Evolutionary conservation across 371 early-diverging fungal genomes (phyloP), one percentile per base, ranked within the genome.

Genomic region (Mortierella polycephala): DNA sequence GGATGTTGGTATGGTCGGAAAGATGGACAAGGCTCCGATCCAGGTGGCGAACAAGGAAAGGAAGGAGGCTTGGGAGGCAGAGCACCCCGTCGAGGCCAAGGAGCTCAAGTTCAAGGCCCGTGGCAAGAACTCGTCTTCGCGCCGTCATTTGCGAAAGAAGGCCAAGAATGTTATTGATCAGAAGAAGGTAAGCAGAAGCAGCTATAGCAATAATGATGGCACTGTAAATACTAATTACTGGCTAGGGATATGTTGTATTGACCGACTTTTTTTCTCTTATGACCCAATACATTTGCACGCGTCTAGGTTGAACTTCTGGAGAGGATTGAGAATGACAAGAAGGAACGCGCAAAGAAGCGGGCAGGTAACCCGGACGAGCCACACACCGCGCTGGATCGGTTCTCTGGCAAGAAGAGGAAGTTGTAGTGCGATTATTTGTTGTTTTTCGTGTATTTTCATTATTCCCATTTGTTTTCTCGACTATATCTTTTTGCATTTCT

Each of bases 141-240:
- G 91, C 74, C 86, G 94, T 62, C 91, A 88, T 66, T 71, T 91
- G 62, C 85, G 96, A 47, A 91, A 91, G 85, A 90, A 91, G 81
- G 90, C 92, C 79, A 83, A 87, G 67, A 95, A 95, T 69, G 86
- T 96, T 49, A 83, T 94, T 64, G 96, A 96, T 76, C 86, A 87
- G 57, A 81, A 81, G 67, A 83, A 85, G 85, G 89, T 87, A 81
- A 73, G 54, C 30, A 49, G 4, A 14, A n/a, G 5, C n/a, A 14
- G 12, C n/a, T 11, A 14, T 47, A 12, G 14, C 16, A 44, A 46
- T n/a, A 10, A 52, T 10, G n/a, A 41, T 13, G 53, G 18, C 10
- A 42, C 1, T 20, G 21, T 50, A 42, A 47, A 39, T 54, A 23
- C 42, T 6, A 9, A 14, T 64, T 7, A 23, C 40, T 47, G 18